These are phyloP conservation scores for Coix lacrymajobi DNA, from an alignment of 176 grass and related monocot species.

Conservation along the genomic window DNA sequence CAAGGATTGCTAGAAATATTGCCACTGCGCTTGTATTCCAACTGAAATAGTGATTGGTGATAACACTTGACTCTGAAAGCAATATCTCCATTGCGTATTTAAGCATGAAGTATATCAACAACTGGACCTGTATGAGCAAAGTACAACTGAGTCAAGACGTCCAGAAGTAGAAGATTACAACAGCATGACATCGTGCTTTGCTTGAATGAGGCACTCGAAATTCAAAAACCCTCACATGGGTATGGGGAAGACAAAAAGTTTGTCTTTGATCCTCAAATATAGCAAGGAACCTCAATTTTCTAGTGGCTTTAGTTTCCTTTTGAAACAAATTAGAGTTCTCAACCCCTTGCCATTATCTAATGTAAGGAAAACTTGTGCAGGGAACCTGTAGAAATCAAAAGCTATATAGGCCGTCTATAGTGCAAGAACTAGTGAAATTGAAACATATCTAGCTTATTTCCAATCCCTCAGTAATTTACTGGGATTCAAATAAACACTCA, in stretches of 20 bases:
- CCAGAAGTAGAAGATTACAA: background rate
- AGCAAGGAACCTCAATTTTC: background rate
- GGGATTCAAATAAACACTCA: background rate
- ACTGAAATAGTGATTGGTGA: constrained; percentile 86
- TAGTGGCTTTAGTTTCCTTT: background rate
- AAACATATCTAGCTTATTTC: background rate
- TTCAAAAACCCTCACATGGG: background rate
- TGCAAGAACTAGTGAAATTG: background rate
- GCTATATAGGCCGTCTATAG: background rate
- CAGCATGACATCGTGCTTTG: background rate
- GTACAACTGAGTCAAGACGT: background rate
- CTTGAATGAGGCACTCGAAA: background rate
- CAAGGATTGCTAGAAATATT: constrained; percentile 88
- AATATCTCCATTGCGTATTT: constrained; percentile 99
- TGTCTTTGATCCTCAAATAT: background rate
- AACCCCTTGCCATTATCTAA: background rate
- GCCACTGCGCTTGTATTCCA: constrained; percentile 93
- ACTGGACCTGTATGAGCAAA: constrained; percentile 63
- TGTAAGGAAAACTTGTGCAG: background rate
- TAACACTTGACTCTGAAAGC: constrained; percentile 94
- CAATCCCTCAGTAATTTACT: background rate
- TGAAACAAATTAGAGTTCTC: background rate
- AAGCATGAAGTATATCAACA: constrained; percentile 99
- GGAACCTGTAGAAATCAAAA: background rate
- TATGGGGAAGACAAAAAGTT: background rate